Base-by-base conservation (phyloP, 768 basidiomycete genomes). In the Tylopilus balloui region DNA sequence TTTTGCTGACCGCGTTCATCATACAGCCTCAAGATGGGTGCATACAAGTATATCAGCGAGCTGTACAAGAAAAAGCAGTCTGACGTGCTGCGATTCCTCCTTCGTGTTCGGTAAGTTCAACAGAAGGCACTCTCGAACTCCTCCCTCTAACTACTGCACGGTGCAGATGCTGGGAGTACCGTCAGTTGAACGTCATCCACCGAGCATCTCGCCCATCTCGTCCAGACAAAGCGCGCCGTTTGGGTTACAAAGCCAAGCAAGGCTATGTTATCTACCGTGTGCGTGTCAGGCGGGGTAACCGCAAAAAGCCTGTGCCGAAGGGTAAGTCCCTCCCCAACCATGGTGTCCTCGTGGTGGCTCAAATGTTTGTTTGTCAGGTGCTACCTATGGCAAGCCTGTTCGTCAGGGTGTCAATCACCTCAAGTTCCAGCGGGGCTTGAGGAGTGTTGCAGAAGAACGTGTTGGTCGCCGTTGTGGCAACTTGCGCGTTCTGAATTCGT, bases 191-290 rank as follows among this genome's bases (percentile, higher is more conserved):
- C 63, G 92, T 99, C 59, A 90, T 97, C 68, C 95, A 98, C 78
- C 89, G 96, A 62, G 95, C 94, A 39, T 93, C 94, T 56, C 90
- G 95, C 54, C 95, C 96, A 40, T 97, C 95, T 40, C 89, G 96
- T 66, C 96, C 96, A 47, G 96, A 99, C 79, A 99, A 97, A 79
- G 96, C 96, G 55, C 89, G 96, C 69, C 86, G 94, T 58, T 78
- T 99, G 54, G 96, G 96, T 42, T 99, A 98, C 85, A 99, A 97
- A 78, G 93, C 96, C 70, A 99, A 99, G 82, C 96, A 99, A 74
- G 96, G 96, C 63, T 99, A 92, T 69, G 87, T 98, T 57, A 73
- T 99, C 75, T 99, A 99, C 78, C 91, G 96, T 64, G 77, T 99
- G 62, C 90, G 96, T 59, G 95, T 99, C 57, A 85, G 96, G 63